A percentile compares a stretch with the other conserved stretches of the same genome.
Evolutionary conservation across 805 yeast genomes (phyloP).

Genomic region (Wilhelminamyces savonicus): DNA sequence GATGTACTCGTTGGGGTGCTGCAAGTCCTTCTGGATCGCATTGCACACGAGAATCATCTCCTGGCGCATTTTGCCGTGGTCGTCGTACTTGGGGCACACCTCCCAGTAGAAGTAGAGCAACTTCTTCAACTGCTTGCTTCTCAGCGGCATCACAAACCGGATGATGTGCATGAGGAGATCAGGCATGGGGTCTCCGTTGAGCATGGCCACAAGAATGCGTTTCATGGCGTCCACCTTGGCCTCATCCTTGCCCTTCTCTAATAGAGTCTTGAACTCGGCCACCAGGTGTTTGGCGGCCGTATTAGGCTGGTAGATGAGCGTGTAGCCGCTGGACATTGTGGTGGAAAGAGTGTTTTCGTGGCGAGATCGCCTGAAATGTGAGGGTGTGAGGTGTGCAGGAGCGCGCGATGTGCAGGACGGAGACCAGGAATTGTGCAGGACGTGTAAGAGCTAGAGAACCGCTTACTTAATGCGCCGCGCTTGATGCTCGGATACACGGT

Average conservation of each 20-base stretch:
- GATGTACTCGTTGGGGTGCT: conserved; percentile 95
- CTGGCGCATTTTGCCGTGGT: conserved; percentile 87
- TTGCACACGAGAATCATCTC: conserved; percentile 98
- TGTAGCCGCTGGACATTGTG: conserved; percentile 48
- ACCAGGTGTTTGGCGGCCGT: conserved; percentile 56
- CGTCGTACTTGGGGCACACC: conserved; percentile 86
- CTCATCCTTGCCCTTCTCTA: conserved; percentile 88
- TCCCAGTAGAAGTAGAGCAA: conserved; percentile 96
- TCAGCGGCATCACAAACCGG: conserved; percentile 95
- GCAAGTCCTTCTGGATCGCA: conserved; percentile 94
- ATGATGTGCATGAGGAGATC: conserved; percentile 93
- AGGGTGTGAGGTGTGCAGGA: no score
- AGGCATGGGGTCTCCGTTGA: conserved; percentile 90
- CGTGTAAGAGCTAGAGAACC: no score
- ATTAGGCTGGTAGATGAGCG: conserved; percentile 74
- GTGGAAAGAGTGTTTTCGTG: conserved; percentile 2
- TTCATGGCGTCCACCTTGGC: conserved; percentile 88
- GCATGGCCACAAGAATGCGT: conserved; percentile 74
- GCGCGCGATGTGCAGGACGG: no score
- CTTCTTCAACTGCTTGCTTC: conserved; percentile 84
- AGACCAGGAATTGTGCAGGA: no score
- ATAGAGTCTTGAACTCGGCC: conserved; percentile 65
- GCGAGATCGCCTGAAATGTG: no score
- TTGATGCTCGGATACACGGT: no score
- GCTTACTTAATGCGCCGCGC: no score